phyloP scores from a whole-genome alignment of 176 grass and related monocot species.

The Carex myosuroides region DNA sequence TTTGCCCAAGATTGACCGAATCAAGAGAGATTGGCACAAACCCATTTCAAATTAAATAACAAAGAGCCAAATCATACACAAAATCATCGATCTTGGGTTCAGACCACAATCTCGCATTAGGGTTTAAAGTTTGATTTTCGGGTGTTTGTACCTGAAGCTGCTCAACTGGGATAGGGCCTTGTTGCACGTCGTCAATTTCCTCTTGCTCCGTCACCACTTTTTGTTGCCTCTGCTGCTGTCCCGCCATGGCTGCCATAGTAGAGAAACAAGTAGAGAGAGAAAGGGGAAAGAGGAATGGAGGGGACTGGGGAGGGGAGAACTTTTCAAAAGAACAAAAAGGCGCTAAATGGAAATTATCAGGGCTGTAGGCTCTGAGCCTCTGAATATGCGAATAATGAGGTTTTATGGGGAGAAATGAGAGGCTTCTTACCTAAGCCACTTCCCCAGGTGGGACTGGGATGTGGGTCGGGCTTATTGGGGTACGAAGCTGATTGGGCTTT shows the following conservation, averaged over 20 bases:
- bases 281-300: background rate
- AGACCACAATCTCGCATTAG: conserved; percentile 10
- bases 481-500: background rate
- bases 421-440: conserved; percentile 13
- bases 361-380: background rate
- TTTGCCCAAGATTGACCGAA: conserved; percentile 4
- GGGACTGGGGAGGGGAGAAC: background rate
- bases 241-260: conserved; percentile 42
- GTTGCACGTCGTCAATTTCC: conserved; percentile 60
- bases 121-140: conserved; percentile 24
- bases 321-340: conserved; percentile 25
- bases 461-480: background rate
- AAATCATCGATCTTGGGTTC: conserved; percentile 21
- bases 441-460: background rate
- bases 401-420: background rate
- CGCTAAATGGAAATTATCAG: background rate
- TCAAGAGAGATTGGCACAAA: conserved; percentile 11
- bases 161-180: conserved; percentile 79
- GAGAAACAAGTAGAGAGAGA: background rate
- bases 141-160: conserved; percentile 48
- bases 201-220: conserved; percentile 28
- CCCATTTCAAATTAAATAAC: background rate
- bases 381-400: background rate
- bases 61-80: background rate
- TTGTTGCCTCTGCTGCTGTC: conserved; percentile 45